Conservation (phyloP, 2,329 filamentous ascomycete genomes). For the Cordyceps pruinosa region DNA sequence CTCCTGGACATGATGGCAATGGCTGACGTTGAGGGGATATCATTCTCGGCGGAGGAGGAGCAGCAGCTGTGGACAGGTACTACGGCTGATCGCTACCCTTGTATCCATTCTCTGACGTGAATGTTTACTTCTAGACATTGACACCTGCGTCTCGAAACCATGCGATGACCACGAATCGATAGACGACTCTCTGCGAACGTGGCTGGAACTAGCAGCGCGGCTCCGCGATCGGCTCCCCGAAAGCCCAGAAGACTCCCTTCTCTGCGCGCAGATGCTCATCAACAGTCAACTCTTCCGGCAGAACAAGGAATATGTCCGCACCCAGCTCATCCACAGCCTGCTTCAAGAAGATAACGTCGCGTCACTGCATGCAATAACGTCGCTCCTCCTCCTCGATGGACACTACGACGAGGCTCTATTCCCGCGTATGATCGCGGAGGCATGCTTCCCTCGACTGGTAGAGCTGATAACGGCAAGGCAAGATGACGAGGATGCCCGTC, state of each 20-base stretch:
- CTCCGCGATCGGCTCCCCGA: constrained; percentile 70
- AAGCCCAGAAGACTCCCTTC: constrained; percentile 71
- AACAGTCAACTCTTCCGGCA: constrained; percentile 65
- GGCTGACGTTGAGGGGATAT: constrained; percentile 55
- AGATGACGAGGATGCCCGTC: constrained; percentile 57
- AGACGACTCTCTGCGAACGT: constrained; percentile 79
- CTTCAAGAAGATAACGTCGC: constrained; percentile 80
- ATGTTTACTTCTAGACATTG: constrained; percentile 35
- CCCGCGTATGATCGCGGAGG: constrained; percentile 78
- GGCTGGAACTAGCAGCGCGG: constrained; percentile 69
- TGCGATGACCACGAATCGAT: constrained; percentile 53
- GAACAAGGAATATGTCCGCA: constrained; percentile 81
- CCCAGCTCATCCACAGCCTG: constrained; percentile 86
- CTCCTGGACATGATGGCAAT: constrained; percentile 33
- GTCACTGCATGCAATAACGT: constrained; percentile 74
- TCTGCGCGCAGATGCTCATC: constrained; percentile 73
- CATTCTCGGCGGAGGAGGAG: constrained; percentile 66
- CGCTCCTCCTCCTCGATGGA: constrained; percentile 82
- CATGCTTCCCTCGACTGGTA: constrained; percentile 74
- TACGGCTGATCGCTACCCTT: neutral
- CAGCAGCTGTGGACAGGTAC: constrained; percentile 85
- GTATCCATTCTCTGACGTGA: neutral
- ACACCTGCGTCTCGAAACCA: constrained; percentile 37
- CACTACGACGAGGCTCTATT: constrained; percentile 71
- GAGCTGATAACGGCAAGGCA: constrained; percentile 67